These are phyloP conservation scores for Thozetella sp. DNA, from an alignment of 495 filamentous ascomycete species.

Conservation along the genomic window DNA sequence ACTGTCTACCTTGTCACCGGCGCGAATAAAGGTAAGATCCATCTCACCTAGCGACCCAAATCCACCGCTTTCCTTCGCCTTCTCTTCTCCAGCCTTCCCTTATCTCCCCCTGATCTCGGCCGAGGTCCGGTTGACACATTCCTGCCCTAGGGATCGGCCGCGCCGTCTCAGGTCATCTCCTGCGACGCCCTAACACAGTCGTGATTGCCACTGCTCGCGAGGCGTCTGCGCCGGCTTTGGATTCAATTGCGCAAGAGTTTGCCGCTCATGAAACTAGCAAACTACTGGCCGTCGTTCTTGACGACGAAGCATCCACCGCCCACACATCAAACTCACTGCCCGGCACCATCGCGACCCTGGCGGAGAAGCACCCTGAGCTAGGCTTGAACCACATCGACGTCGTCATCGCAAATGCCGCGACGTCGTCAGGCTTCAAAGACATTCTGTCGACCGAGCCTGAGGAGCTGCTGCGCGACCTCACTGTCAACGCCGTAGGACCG, in stretches of 20 bases:
- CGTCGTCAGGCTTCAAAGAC: constrained; percentile 18
- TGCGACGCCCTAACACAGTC: constrained; percentile 41
- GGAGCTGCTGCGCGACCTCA: constrained; percentile 20
- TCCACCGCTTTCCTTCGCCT: neutral
- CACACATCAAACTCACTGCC: constrained; percentile 25
- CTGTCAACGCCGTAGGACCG: constrained; percentile 28
- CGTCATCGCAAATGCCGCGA: constrained; percentile 55
- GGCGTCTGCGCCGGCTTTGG: constrained; percentile 17
- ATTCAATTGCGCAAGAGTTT: constrained; percentile 18
- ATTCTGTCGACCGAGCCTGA: constrained; percentile 10
- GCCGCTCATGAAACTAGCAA: constrained; percentile 29
- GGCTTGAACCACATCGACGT: constrained; percentile 43
- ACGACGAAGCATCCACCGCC: constrained; percentile 24
- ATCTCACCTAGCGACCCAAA: neutral
- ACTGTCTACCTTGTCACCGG: constrained; percentile 40
- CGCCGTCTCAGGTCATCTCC: constrained; percentile 35
- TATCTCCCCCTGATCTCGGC: neutral
- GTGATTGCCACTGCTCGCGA: constrained; percentile 50
- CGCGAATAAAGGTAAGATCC: constrained; percentile 34
- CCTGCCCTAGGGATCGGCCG: constrained; percentile 44
- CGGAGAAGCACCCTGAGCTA: neutral
- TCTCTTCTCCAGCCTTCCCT: neutral
- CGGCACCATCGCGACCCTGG: constrained; percentile 14
- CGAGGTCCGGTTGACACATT: constrained; percentile 3
- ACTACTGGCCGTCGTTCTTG: constrained; percentile 32